Evolutionary conservation across 2,329 filamentous ascomycete genomes (phyloP).

Genomic region (Fusarium tuaranense): DNA sequence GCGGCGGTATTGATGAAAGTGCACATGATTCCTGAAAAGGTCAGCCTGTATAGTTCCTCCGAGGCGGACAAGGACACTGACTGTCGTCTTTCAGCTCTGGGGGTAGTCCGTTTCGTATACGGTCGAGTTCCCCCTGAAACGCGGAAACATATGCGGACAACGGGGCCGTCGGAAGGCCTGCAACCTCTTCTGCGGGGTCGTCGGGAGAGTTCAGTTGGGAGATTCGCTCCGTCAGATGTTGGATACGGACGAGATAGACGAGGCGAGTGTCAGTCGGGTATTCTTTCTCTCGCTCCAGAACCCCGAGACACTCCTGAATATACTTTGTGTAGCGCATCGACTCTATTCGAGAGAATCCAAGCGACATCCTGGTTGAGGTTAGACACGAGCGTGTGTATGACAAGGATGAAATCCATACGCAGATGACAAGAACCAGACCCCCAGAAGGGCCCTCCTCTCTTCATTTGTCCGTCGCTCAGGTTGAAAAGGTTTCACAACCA

Average conservation of each 20-base stretch:
- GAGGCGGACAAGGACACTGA: constrained; percentile 33
- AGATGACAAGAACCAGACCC: constrained; percentile 66
- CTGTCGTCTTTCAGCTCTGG: constrained; percentile 51
- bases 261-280: constrained; percentile 60
- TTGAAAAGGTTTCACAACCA: constrained; percentile 55
- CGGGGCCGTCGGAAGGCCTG: constrained; percentile 54
- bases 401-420: no score
- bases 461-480: constrained; percentile 59
- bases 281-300: constrained; percentile 58
- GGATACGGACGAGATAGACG: constrained; percentile 60
- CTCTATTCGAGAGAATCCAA: constrained; percentile 59
- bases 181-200: constrained; percentile 48
- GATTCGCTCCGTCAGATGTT: constrained; percentile 64
- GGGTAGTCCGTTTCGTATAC: constrained; percentile 52
- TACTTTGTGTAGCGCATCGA: constrained; percentile 65
- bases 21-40: constrained; percentile 51
- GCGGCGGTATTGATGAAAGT: constrained; percentile 55
- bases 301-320: constrained; percentile 61
- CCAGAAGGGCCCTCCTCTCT: constrained; percentile 63
- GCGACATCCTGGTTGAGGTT: constrained; percentile 50
- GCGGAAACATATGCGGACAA: constrained; percentile 58
- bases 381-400: not conserved
- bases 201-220: constrained; percentile 54
- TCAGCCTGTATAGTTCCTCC: not conserved
- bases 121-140: constrained; percentile 60